Conservation (phyloP, 148 eudicot species). For the Diospyros lotus region DNA sequence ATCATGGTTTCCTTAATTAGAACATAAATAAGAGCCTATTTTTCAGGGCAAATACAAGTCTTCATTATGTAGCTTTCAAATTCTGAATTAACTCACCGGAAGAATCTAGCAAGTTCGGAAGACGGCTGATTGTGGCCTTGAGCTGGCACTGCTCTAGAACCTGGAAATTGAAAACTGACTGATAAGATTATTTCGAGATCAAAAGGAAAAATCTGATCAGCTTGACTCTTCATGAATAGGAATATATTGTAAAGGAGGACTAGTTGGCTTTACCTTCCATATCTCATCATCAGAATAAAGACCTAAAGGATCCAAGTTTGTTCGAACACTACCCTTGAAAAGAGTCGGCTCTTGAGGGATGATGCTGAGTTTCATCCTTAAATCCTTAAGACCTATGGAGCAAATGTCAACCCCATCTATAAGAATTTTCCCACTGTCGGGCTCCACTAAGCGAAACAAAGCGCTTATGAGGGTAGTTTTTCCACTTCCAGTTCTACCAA, state of each 20-base stretch:
- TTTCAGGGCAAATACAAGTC: no score
- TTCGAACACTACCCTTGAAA: not conserved
- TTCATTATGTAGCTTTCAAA: no score
- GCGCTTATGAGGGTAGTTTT: not conserved
- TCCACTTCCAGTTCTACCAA: conserved; percentile 19
- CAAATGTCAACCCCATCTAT: conserved; percentile 17
- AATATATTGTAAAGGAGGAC: no score
- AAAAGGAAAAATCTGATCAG: no score
- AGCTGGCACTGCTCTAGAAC: conserved; percentile 78
- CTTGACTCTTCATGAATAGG: no score
- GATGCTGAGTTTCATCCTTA: conserved; percentile 14
- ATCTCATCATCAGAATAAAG: not conserved
- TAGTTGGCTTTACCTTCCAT: not conserved
- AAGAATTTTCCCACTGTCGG: conserved; percentile 12
- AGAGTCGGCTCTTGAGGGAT: conserved; percentile 18
- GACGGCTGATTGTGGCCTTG: conserved; percentile 46
- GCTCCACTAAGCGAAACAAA: conserved; percentile 25
- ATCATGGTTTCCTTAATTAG: no score
- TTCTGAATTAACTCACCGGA: conserved; percentile 32
- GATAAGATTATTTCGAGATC: no score
- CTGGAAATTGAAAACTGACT: conserved; percentile 21
- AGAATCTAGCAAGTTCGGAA: conserved; percentile 56
- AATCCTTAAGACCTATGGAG: conserved; percentile 16
- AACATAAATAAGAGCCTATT: no score
- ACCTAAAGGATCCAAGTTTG: not conserved